Evolutionary conservation across 345 rosid genomes (phyloP), one percentile per base, ranked within the genome.

Genomic region (Arabidopsis arenosa): DNA sequence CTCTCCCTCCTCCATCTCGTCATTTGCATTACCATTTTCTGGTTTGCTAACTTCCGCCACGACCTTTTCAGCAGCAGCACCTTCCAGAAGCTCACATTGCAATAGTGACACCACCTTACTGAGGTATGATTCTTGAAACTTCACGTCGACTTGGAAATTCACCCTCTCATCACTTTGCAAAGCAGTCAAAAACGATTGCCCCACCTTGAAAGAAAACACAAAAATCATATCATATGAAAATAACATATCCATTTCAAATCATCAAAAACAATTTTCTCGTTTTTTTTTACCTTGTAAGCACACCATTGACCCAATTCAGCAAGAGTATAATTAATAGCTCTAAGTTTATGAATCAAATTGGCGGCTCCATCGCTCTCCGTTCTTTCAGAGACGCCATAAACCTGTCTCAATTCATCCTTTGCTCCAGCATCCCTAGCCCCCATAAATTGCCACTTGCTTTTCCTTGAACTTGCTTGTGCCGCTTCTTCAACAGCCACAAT

Each of bases 351-450:
- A 77, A 90, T 88, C 79, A 94, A 85, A 82, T 90, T 92, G 77
- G 93, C 97, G 35, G 97, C 99, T 70, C 99, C 99, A 52, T 94
- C 99, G 81, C 97, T 90, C 70, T 94, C 99, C 2, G 99, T 90
- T 84, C 97, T 88, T 82, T 94, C 99, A 68, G 97, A 90, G 28
- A 94, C 97, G 48, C 99, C 99, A 75, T 94, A 94, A 78, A 94
- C 96, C 81, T 94, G 96, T 61, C 88, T 93, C 59, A 94, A 79
- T 75, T 92, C 97, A 76, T 94, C 99, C 84, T 88, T 94, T 0
- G 97, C 91, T 68, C 99, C 99, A 70, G 99, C 99, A 84, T 94
- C 99, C 79, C 99, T 88, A 47, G 99, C 99, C 76, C 99, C 99
- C 99, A 94, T 94, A 82, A 94, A 94, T 58, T 94, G 97, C 99